Conservation (phyloP, 495 filamentous ascomycete species). For the Aspergillus campestris region DNA sequence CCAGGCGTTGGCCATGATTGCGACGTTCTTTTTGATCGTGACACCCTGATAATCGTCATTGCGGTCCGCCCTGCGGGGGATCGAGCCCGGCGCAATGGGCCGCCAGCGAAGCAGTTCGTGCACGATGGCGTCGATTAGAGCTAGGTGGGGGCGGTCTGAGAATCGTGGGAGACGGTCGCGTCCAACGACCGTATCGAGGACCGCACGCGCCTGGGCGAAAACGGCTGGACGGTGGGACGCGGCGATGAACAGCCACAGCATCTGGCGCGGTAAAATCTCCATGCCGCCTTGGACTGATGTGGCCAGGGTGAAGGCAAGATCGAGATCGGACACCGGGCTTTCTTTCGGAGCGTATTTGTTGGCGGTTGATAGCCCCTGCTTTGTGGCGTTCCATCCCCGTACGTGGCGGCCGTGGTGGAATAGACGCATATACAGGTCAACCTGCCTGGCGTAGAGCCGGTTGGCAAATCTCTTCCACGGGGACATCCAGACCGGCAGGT, state of each 20-base stretch:
- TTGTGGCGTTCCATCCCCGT: constrained; percentile 22
- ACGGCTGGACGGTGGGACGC: constrained; percentile 12
- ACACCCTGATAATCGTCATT: constrained; percentile 43
- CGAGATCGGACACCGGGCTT: constrained; percentile 13
- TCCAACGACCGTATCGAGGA: constrained; percentile 27
- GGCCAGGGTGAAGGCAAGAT: constrained; percentile 22
- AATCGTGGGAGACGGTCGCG: constrained; percentile 20
- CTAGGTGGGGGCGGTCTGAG: constrained; percentile 17
- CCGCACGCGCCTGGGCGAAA: constrained; percentile 18
- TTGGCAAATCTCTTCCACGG: constrained; percentile 25
- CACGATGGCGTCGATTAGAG: constrained; percentile 23
- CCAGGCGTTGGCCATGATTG: constrained; percentile 50
- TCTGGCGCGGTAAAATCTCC: constrained; percentile 23
- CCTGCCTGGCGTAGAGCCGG: constrained; percentile 15
- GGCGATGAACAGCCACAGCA: constrained; percentile 24
- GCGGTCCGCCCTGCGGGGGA: constrained; percentile 44
- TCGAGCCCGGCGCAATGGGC: constrained; percentile 22
- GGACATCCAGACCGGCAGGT: constrained; percentile 20
- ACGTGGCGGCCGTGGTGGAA: constrained; percentile 14
- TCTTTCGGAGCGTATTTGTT: constrained; percentile 6
- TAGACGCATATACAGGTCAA: constrained; percentile 19
- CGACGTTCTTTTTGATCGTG: constrained; percentile 41
- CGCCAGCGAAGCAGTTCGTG: constrained; percentile 32
- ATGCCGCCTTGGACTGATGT: constrained; percentile 24
- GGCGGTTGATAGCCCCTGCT: constrained; percentile 17